Evolutionary conservation across 108 stramenopile genomes (phyloP).

Genomic region (Pseudonitzschia multistriata): DNA sequence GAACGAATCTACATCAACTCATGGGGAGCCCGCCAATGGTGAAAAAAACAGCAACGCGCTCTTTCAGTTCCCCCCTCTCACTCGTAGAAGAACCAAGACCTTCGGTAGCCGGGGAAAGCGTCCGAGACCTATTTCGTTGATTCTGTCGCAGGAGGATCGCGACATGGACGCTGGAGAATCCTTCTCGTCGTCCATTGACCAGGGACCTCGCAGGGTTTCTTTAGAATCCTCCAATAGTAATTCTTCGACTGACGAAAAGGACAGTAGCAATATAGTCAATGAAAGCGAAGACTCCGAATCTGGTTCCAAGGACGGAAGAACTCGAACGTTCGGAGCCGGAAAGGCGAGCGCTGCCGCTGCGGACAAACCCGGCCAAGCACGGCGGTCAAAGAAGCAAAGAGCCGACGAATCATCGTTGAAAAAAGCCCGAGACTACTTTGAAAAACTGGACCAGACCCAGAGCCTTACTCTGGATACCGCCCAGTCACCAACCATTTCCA

Average conservation of each 20-base stretch:
- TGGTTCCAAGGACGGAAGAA: neutral
- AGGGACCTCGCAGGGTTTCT: slow-evolving; percentile 1
- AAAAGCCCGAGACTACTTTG: slow-evolving; percentile 31
- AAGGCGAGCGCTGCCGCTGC: neutral
- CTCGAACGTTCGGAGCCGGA: neutral
- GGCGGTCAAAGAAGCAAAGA: neutral
- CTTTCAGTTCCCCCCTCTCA: slow-evolving; percentile 5
- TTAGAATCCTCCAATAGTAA: neutral
- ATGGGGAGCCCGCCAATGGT: neutral
- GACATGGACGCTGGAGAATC: neutral
- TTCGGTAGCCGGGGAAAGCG: slow-evolving; percentile 11
- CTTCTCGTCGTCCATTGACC: neutral
- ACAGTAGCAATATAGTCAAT: neutral
- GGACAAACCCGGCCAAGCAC: neutral
- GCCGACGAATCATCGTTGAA: slow-evolving; percentile 7
- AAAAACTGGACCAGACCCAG: slow-evolving; percentile 32
- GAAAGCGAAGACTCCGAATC: neutral
- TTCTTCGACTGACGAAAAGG: neutral
- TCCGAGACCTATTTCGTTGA: slow-evolving; percentile 10
- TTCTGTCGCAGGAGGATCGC: slow-evolving; percentile 4
- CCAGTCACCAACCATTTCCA: neutral
- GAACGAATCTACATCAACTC: neutral
- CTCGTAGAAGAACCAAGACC: slow-evolving; percentile 12
- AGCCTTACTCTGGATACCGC: slow-evolving; percentile 23
- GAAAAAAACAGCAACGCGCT: neutral